Conservation (phyloP, 1,139 yeast genomes). For the Barnettozyma hawaiiensis region DNA sequence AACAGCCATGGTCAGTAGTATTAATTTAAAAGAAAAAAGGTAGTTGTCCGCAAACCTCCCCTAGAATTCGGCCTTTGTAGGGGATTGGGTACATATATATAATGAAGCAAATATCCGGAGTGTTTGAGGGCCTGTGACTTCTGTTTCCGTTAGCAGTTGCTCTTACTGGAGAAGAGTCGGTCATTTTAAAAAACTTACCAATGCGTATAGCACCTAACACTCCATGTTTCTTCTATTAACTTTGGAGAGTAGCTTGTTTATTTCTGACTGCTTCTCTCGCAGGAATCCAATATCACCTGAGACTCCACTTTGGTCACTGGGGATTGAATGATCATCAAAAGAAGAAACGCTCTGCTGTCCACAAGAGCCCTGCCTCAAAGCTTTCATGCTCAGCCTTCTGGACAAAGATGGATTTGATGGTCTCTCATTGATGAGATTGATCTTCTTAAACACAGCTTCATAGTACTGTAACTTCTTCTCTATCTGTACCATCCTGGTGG, state of each 20-base stretch:
- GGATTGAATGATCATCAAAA: neutral
- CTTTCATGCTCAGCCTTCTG: neutral
- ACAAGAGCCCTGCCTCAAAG: neutral
- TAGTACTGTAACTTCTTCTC: slow-evolving; percentile 11
- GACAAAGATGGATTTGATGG: neutral
- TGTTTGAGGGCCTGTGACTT: too few relatives aligned
- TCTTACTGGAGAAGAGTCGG: neutral
- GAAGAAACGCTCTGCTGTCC: neutral
- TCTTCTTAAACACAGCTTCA: slow-evolving; percentile 10
- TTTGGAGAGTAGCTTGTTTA: slow-evolving; percentile 6
- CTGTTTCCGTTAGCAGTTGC: neutral
- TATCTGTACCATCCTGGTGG: slow-evolving; percentile 6
- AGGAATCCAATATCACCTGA: neutral
- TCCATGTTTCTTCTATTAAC: slow-evolving; percentile 5
- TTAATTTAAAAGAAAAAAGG: too few relatives aligned
- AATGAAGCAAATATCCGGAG: too few relatives aligned
- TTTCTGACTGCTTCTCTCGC: slow-evolving; percentile 8
- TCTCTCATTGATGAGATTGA: slow-evolving; percentile 3
- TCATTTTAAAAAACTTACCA: neutral
- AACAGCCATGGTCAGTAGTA: too few relatives aligned
- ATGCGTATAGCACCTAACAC: neutral
- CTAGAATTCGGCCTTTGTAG: too few relatives aligned
- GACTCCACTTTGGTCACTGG: neutral
- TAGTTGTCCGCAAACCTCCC: too few relatives aligned
- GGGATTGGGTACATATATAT: too few relatives aligned